Evolutionary conservation across 139 green algal species (phyloP).

Genomic region (Pedinophyceae sp.): DNA sequence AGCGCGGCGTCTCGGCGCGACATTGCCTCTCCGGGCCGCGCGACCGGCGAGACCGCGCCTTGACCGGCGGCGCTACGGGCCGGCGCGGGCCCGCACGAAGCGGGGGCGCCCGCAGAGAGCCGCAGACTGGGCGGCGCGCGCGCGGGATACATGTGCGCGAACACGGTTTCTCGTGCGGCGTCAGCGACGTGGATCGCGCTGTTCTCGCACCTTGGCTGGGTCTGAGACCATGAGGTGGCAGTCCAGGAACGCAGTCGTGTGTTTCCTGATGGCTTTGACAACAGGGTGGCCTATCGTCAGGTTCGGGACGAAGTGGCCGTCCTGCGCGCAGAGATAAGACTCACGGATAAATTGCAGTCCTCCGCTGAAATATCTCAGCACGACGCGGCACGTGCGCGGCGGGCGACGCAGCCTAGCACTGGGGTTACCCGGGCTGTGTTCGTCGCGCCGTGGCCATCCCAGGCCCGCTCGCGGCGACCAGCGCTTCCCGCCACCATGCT

Average conservation of each 20-base stretch:
- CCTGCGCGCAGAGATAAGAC: conserved; percentile 2
- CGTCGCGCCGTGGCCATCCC: too few relatives aligned
- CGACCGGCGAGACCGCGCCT: conserved; percentile 9
- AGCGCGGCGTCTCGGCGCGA: too few relatives aligned
- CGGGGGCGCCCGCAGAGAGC: background rate
- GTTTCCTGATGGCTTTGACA: conserved; percentile 54
- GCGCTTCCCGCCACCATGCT: conserved; percentile 18
- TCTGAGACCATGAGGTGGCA: conserved; percentile 58
- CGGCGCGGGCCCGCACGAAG: background rate
- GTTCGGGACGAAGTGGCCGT: conserved; percentile 91
- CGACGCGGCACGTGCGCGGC: background rate
- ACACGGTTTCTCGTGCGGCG: too few relatives aligned
- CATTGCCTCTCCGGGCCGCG: background rate
- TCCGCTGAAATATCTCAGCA: background rate
- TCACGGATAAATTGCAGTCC: background rate
- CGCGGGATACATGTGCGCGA: too few relatives aligned
- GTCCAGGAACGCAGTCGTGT: conserved; percentile 72
- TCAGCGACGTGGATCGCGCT: too few relatives aligned
- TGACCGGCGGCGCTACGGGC: background rate
- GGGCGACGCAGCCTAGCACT: background rate
- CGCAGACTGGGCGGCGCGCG: too few relatives aligned
- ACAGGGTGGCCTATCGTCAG: conserved; percentile 79
- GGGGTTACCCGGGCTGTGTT: conserved; percentile 8
- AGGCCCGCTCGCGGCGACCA: too few relatives aligned
- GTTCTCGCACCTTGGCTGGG: too few relatives aligned